Evolutionary conservation across 208 protist species (phyloP), one percentile per base, ranked within the genome.

Genomic region (Leishmania mexicana): DNA sequence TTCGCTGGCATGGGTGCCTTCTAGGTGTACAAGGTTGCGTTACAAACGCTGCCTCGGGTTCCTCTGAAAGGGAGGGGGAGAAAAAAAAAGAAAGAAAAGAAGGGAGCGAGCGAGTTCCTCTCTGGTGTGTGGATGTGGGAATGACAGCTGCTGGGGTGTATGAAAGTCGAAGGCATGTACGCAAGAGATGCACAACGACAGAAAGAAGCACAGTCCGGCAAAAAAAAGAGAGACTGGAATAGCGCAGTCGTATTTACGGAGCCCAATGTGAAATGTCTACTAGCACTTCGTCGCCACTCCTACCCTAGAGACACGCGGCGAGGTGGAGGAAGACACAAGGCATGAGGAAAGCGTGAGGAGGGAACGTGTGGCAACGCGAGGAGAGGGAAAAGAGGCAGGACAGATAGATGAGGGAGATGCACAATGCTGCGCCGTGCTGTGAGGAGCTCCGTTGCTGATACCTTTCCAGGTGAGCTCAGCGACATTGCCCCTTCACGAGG

Each of bases 1-100:
- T 89, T 93, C 24, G 87, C 57, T 5, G 87, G 83, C 92, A 94
- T 94, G 8, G 11, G 75, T 74, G 42, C 13, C 17, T 13, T 74
- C 70, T 74, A 74, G 42, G 47, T 74, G 0, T 35, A 28, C n/a
- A 51, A 28, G 3, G 40, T 15, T 2, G 28, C 28, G 15, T 51
- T 45, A 1, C 40, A 28, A 53, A 74, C 40, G 45, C 51, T 54
- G 2, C 45, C 70, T 54, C 45, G n/a, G 21, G 28, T 21, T n/a
- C 45, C 31, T 53, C 31, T 53, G 70, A n/a, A 35, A 62, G 21
- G 38, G 17, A 38, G 38, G 17, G 38, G 4, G 45, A 54, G n/a
- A 58, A 1, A 15, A 42, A 3, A 8, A 35, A 35, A 54, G 13
- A 75, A 75, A 58, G 58, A 35, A 38, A 75, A 17, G 0, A 67